phyloP scores from a whole-genome alignment of 1,284 basidiomycete species.

The Schizopora paradoxa region DNA sequence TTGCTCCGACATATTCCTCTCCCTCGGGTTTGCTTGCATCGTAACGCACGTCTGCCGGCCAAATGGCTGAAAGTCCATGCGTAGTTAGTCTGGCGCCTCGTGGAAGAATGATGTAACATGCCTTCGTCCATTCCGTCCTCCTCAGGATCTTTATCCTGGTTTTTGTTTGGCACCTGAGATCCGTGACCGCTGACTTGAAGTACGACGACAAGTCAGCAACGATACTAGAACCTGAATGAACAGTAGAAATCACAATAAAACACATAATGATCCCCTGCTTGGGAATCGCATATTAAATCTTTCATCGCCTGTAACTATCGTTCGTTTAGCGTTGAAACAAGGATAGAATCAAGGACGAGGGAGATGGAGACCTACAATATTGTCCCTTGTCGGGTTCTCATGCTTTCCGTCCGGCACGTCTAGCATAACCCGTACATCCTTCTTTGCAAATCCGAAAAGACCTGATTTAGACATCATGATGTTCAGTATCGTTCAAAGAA shows the following conservation, averaged over 20 bases:
- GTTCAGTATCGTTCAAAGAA: neutral
- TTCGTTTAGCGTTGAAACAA: neutral
- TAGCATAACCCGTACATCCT: conserved; percentile 15
- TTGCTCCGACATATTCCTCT: conserved; percentile 10
- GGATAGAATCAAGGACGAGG: neutral
- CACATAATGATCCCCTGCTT: conserved; percentile 19
- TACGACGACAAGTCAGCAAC: neutral
- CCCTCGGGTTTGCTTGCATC: conserved; percentile 2
- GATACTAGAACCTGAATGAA: neutral
- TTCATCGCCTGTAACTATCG: conserved; percentile 16
- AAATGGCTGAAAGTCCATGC: conserved; percentile 8
- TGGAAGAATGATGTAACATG: neutral
- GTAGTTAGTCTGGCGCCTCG: neutral
- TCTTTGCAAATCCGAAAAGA: conserved; percentile 8
- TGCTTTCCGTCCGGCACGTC: conserved; percentile 17
- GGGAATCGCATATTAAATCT: conserved; percentile 15
- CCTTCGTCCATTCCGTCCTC: conserved; percentile 19
- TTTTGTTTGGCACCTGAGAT: conserved; percentile 10
- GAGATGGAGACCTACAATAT: conserved; percentile 15
- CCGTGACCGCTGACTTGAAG: conserved; percentile 17
- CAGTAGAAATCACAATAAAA: conserved; percentile 18
- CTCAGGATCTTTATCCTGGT: conserved; percentile 12
- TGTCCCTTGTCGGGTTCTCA: conserved; percentile 13
- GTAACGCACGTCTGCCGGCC: conserved; percentile 12
- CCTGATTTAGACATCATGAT: conserved; percentile 2